These are phyloP conservation scores for Aethionema arabicum DNA, from an alignment of 345 rosid genomes.

Conservation along the genomic window DNA sequence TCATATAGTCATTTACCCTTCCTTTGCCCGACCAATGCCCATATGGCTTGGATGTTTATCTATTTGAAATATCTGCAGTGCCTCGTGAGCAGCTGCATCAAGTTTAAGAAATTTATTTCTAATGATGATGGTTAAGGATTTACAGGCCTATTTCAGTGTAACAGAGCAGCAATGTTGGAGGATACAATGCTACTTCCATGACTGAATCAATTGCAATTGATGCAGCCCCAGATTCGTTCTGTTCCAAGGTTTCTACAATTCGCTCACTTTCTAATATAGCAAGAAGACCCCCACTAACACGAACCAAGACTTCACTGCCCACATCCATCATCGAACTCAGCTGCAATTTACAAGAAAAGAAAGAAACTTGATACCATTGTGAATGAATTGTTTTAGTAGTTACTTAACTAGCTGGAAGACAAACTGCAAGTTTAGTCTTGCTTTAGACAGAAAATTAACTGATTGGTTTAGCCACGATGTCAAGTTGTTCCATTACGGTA, in stretches of 20 bases:
- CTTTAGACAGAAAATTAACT: slow-evolving; percentile 2
- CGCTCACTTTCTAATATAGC: slow-evolving; percentile 95
- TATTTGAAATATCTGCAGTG: slow-evolving; percentile 84
- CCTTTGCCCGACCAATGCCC: slow-evolving; percentile 99
- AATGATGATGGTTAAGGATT: slow-evolving; percentile 44
- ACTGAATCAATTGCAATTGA: slow-evolving; percentile 81
- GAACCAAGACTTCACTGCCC: slow-evolving; percentile 87
- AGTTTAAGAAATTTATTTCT: slow-evolving; percentile 89
- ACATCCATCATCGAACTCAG: slow-evolving; percentile 95
- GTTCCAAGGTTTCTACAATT: slow-evolving; percentile 78
- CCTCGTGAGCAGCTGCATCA: slow-evolving; percentile 91
- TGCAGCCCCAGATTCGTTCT: slow-evolving; percentile 67
- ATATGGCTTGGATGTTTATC: slow-evolving; percentile 99
- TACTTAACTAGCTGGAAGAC: slow-evolving; percentile 7
- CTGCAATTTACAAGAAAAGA: slow-evolving; percentile 40
- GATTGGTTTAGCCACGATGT: slow-evolving; percentile 1
- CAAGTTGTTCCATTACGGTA: slow-evolving; percentile 1
- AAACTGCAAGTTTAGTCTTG: slow-evolving; percentile 9
- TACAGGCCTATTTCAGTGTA: slow-evolving; percentile 30
- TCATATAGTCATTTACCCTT: slow-evolving; percentile 67
- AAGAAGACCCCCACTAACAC: slow-evolving; percentile 94
- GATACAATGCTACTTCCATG: slow-evolving; percentile 81
- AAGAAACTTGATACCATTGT: slow-evolving; percentile 4
- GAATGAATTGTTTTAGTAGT: neutral
- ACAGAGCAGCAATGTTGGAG: slow-evolving; percentile 28